Conservation (phyloP, 1,139 yeast genomes). For the Suhomyces taliae region DNA sequence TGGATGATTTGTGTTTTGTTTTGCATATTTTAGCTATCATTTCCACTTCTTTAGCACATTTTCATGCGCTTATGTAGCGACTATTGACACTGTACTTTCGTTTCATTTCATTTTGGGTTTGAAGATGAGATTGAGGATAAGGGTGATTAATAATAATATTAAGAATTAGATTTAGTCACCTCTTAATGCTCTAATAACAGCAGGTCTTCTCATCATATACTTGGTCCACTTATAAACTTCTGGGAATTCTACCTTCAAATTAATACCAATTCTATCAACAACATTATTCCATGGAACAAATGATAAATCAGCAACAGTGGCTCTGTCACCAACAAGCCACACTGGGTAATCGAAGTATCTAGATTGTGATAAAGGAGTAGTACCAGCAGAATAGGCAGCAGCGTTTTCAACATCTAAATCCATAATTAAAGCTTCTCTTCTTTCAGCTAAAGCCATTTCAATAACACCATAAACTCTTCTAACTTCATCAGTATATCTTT, state of each 20-base stretch:
- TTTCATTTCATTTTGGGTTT: no score
- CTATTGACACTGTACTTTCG: no score
- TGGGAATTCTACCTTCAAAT: slow-evolving; percentile 83
- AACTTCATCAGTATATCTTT: slow-evolving; percentile 89
- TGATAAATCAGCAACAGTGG: slow-evolving; percentile 87
- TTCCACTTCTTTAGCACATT: no score
- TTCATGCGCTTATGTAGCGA: no score
- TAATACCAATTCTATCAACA: slow-evolving; percentile 88
- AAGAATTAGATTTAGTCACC: slow-evolving; percentile 41
- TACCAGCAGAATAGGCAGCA: slow-evolving; percentile 85
- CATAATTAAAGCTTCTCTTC: slow-evolving; percentile 87
- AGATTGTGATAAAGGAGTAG: slow-evolving; percentile 82
- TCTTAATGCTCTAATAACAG: slow-evolving; percentile 73
- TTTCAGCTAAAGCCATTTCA: slow-evolving; percentile 93
- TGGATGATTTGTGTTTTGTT: no score
- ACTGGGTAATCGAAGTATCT: slow-evolving; percentile 91
- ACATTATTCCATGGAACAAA: slow-evolving; percentile 98
- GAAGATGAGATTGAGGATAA: no score
- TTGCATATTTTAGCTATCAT: no score
- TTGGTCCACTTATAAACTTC: slow-evolving; percentile 97
- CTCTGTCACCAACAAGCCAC: slow-evolving; percentile 90
- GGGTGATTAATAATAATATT: not conserved
- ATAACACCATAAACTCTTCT: slow-evolving; percentile 91
- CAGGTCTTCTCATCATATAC: slow-evolving; percentile 87
- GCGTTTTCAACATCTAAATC: slow-evolving; percentile 87